Base-by-base conservation (phyloP, 495 filamentous ascomycete genomes). In the Xylaria curta region DNA sequence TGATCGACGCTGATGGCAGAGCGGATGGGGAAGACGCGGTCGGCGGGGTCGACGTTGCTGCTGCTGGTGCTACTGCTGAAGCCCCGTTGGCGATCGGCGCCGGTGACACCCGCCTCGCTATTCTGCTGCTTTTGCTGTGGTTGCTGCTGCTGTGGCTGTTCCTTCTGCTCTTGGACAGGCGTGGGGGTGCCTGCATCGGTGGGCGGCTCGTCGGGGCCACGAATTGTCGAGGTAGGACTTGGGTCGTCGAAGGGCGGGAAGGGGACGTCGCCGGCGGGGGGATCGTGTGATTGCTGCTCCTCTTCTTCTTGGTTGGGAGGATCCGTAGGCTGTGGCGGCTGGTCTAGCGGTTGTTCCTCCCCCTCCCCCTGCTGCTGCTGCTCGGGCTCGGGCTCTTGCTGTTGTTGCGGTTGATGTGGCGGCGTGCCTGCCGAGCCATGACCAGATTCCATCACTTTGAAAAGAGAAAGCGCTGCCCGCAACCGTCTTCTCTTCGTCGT, bases 11-110 rank as follows among this genome's bases (percentile, higher is more conserved):
- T 92, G 31, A 97, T 87, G 33, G 93, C 90, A 15, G 92, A 95
- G 46, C 91, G 88, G n/a, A 97, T 92, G 15, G 94, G 94, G 69
- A 94, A 97, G 26, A 97, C 91, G 33, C 92, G 87, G 74, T 95
- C 92, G 10, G 84, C 80, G 31, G 74, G 75, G 54, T 83, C 82
- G n/a, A 59, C 38, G 9, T 44, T 75, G 65, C 53, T 79, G 65
- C 72, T 70, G 42, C 66, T 56, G 19, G 40, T 71, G 31, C 19
- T 68, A 0, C 51, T 65, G 46, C 73, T 65, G 33, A 79, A 68
- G 64, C 76, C 73, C 36, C 75, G 72, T 46, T 78, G 76, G 36
- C 69, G 72, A 51, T 79, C 77, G 8, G 73, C 71, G 24, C 71
- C 71, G 21, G 71, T 71, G 10, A 70, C 56, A 66, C 76, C 76